Evolutionary conservation across 768 basidiomycete species (phyloP), one percentile per base, ranked within the genome.

Genomic region (Solioccasus polychromus): DNA sequence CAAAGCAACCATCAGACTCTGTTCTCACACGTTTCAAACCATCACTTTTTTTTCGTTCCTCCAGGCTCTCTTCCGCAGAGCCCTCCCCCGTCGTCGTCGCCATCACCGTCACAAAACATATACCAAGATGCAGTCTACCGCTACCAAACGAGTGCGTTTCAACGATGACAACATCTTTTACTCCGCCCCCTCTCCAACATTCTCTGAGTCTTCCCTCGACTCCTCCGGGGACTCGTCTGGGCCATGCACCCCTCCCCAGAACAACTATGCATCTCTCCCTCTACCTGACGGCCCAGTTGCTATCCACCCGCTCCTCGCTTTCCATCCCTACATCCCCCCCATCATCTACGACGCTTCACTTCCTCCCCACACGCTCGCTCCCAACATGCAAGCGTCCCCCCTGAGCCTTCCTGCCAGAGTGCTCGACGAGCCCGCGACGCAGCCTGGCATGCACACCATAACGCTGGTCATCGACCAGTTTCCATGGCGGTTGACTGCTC

Each of bases 401-500:
- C 0, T 51, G 15, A 48, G 55, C 3, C 60, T 64, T 32, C 59
- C 64, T 4, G 34, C 57, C 1, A 29, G 36, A 15, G 48, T 53
- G 2, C 59, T 67, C 30, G 50, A 59, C 0, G 59, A 64, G 32
- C 51, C 68, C 8, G 70, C 67, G 0, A 69, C 67, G 9, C 58
- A 53, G 39, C 70, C 60, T 11, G 45, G 54, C 35, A 48, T 64
- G 44, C 55, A 53, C 32, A 56, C 54, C 25, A 54, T 71, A 36
- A 58, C 58, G 15, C 57, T 71, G 41, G 12, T 61, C 54, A 59
- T 61, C 23, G 48, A 59, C n/a, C 42, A 50, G 2, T 54, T 71
- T 35, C 67, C 70, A 17, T 69, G 69, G 67, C 57, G 50, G 31
- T 52, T 68, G 44, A 45, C 52, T 34, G 63, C 78, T 50, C 45